A percentile compares a stretch with the other conserved stretches of the same genome.
Evolutionary conservation across 1,284 basidiomycete species (phyloP).

Genomic region (Sanghuangporus baumii): DNA sequence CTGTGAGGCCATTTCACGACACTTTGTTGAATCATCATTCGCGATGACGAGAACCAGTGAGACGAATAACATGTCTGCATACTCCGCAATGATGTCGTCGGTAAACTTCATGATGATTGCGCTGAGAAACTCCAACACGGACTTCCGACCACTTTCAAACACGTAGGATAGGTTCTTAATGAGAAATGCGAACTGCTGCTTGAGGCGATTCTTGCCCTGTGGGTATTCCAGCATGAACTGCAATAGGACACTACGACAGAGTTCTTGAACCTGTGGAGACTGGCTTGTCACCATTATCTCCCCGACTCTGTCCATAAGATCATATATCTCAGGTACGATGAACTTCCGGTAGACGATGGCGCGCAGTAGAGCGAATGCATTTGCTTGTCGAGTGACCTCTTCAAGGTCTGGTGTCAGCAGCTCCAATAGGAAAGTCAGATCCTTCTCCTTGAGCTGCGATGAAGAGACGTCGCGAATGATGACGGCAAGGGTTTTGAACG

Average conservation of each 20-base stretch:
- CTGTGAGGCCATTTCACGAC: slow-evolving; percentile 81
- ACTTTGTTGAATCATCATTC: slow-evolving; percentile 89
- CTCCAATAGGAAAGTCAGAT: slow-evolving; percentile 83
- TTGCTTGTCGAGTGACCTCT: slow-evolving; percentile 82
- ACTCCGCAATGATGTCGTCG: slow-evolving; percentile 67
- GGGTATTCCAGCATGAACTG: slow-evolving; percentile 98
- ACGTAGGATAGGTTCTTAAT: slow-evolving; percentile 92
- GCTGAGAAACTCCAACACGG: slow-evolving; percentile 86
- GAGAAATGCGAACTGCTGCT: slow-evolving; percentile 87
- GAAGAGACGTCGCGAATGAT: slow-evolving; percentile 83
- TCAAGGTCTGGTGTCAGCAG: slow-evolving; percentile 91
- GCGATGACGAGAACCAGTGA: slow-evolving; percentile 90
- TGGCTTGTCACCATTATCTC: slow-evolving; percentile 95
- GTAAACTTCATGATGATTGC: slow-evolving; percentile 88
- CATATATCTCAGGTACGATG: slow-evolving; percentile 95
- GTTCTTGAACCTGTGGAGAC: slow-evolving; percentile 85
- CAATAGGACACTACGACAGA: slow-evolving; percentile 83
- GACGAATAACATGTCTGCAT: slow-evolving; percentile 89
- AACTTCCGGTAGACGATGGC: slow-evolving; percentile 89
- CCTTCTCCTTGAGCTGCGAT: slow-evolving; percentile 83
- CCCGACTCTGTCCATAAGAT: slow-evolving; percentile 94
- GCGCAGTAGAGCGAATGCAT: slow-evolving; percentile 88
- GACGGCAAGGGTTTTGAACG: slow-evolving; percentile 81
- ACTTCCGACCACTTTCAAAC: slow-evolving; percentile 85
- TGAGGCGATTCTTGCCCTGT: slow-evolving; percentile 88